Conservation (phyloP, 495 filamentous ascomycete species). For the Podospora pseudopauciseta region DNA sequence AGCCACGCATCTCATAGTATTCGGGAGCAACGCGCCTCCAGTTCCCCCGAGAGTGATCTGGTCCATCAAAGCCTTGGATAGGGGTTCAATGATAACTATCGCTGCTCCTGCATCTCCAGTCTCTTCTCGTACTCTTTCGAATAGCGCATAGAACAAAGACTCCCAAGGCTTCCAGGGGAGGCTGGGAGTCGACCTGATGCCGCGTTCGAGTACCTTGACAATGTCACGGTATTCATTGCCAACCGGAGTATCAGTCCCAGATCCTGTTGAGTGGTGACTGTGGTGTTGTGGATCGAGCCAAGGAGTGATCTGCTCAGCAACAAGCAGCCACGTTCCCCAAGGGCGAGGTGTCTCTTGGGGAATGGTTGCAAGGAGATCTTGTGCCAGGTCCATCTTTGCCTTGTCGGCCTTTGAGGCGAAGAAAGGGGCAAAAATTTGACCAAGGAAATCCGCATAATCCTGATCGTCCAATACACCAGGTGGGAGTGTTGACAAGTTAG, state of each 20-base stretch:
- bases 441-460: constrained; percentile 40
- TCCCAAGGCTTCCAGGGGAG: constrained; percentile 55
- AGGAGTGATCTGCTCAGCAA: constrained; percentile 29
- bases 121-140: constrained; percentile 57
- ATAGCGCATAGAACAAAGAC: constrained; percentile 55
- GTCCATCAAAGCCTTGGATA: constrained; percentile 53
- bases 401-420: constrained; percentile 42
- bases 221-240: constrained; percentile 67
- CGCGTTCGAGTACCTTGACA: constrained; percentile 62
- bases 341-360: constrained; percentile 37
- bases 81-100: constrained; percentile 63
- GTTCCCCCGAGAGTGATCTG: constrained; percentile 16
- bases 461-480: constrained; percentile 43
- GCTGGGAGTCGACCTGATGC: constrained; percentile 48
- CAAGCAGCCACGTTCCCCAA: constrained; percentile 43
- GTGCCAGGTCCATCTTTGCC: constrained; percentile 38
- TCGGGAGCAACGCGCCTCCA: constrained; percentile 5
- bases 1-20: constrained; percentile 32
- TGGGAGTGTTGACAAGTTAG: constrained; percentile 43
- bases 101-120: constrained; percentile 62
- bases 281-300: constrained; percentile 34
- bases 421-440: constrained; percentile 44
- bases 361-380: constrained; percentile 39
- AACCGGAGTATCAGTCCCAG: constrained; percentile 34
- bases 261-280: constrained; percentile 33